A percentile compares a stretch with the other conserved stretches of the same genome.
Conservation (phyloP, 2,329 filamentous ascomycete species). For the Davidsoniella eucalypti region DNA sequence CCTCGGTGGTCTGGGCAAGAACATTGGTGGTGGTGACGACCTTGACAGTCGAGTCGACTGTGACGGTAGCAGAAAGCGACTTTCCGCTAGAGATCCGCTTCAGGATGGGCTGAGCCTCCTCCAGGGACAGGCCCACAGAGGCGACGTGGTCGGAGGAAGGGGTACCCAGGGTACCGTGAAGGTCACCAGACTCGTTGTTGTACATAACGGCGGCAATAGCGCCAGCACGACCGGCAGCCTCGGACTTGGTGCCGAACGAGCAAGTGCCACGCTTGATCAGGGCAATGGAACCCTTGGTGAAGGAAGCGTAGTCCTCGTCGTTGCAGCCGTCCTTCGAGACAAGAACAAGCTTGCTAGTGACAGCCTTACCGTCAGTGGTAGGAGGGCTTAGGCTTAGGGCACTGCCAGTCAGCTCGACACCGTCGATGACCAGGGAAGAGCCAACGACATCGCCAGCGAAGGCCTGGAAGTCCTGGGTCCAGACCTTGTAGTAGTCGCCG, state of each 20-base stretch:
- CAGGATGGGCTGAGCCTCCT: constrained; percentile 40
- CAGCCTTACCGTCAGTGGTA: constrained; percentile 40
- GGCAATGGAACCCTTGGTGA: constrained; percentile 46
- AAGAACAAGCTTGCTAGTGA: constrained; percentile 42
- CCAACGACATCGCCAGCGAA: constrained; percentile 43
- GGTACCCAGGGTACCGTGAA: constrained; percentile 53
- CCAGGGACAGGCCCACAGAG: constrained; percentile 48
- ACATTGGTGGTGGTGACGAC: constrained; percentile 41
- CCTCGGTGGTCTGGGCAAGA: constrained; percentile 42
- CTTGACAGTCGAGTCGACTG: constrained; percentile 40
- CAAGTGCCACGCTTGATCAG: constrained; percentile 56
- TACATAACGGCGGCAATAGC: constrained; percentile 58
- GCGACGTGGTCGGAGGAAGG: constrained; percentile 44
- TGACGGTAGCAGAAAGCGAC: constrained; percentile 36
- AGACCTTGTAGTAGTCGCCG: constrained; percentile 43
- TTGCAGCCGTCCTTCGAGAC: constrained; percentile 48
- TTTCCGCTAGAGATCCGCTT: constrained; percentile 35
- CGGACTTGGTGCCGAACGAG: constrained; percentile 55
- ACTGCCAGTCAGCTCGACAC: constrained; percentile 33
- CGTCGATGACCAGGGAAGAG: constrained; percentile 37
- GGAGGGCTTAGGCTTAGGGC: constrained; percentile 53
- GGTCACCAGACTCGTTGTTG: constrained; percentile 47
- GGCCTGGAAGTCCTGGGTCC: constrained; percentile 48
- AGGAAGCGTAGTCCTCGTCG: constrained; percentile 43
- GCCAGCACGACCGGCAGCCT: constrained; percentile 49